Percentiles rank a stretch among this genome's conserved stretches.
These are phyloP conservation scores for Tetrapyrgos nigripes DNA, from an alignment of 1,284 basidiomycete genomes.

Conservation along the genomic window DNA sequence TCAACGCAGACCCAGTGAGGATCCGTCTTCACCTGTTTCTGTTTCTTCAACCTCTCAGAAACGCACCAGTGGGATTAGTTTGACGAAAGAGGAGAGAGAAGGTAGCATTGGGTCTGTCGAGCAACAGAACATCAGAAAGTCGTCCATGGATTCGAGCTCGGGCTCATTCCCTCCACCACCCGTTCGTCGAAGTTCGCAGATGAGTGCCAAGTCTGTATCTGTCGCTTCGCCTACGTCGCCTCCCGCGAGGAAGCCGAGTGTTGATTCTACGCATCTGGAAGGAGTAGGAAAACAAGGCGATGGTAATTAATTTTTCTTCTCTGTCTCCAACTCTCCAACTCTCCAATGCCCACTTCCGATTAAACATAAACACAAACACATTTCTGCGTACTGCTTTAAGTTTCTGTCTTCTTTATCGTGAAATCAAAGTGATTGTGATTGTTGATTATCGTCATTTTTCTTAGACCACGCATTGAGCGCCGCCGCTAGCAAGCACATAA, in stretches of 20 bases:
- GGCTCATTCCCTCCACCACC: conserved; percentile 8
- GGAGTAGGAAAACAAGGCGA: conserved; percentile 35
- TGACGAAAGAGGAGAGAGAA: conserved; percentile 6
- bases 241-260: conserved; percentile 32
- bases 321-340: not conserved
- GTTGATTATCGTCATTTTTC: not conserved
- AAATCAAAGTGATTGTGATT: not conserved
- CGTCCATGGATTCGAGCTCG: conserved; percentile 7
- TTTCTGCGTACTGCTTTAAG: too few species aligned
- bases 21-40: not conserved
- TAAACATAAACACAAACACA: too few species aligned
- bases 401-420: not conserved
- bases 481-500: not conserved
- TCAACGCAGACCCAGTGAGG: conserved; percentile 26
- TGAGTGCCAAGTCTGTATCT: conserved; percentile 9
- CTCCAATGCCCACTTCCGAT: too few species aligned
- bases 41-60: conserved; percentile 14
- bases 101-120: not conserved
- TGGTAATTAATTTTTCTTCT: conserved; percentile 60
- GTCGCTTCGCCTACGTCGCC: too few species aligned
- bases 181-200: conserved; percentile 11
- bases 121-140: conserved; percentile 8
- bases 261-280: conserved; percentile 23
- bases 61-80: conserved; percentile 3
- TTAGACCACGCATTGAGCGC: conserved; percentile 1